phyloP scores from a whole-genome alignment of 2,329 filamentous ascomycete genomes.

The Colletotrichum phormii region DNA sequence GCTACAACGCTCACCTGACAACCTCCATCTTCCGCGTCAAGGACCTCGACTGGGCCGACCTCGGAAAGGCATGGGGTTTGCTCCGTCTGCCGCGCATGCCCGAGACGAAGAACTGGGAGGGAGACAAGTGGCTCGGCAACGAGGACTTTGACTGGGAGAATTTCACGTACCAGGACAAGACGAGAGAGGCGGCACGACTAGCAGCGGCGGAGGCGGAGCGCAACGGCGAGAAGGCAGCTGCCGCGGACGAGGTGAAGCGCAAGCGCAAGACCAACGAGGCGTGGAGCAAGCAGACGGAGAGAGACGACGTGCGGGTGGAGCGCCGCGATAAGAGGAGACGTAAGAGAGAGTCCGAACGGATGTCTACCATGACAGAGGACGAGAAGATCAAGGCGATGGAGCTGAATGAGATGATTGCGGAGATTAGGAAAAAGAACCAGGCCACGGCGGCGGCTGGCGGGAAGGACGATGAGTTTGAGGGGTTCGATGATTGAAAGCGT shows the following conservation, averaged over 20 bases:
- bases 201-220: conserved; percentile 65
- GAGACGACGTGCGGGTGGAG: conserved; percentile 70
- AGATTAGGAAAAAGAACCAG: conserved; percentile 70
- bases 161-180: conserved; percentile 79
- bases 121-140: conserved; percentile 72
- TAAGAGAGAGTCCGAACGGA: conserved; percentile 72
- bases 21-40: conserved; percentile 87
- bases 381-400: conserved; percentile 73
- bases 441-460: conserved; percentile 50
- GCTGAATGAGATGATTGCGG: conserved; percentile 71
- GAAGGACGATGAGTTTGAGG: conserved; percentile 65
- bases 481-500: conserved; percentile 57
- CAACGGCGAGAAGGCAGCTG: conserved; percentile 47
- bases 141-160: conserved; percentile 72
- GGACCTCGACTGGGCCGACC: conserved; percentile 87
- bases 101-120: conserved; percentile 80
- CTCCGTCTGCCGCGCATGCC: conserved; percentile 94
- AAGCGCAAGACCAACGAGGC: conserved; percentile 74
- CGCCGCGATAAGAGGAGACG: conserved; percentile 74
- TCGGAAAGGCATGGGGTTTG: conserved; percentile 87
- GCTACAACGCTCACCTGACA: conserved; percentile 91
- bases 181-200: conserved; percentile 73
- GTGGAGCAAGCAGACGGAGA: conserved; percentile 79
- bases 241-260: conserved; percentile 56
- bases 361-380: conserved; percentile 76